Base-by-base conservation (phyloP, 768 basidiomycete genomes). In the Pisolithus sp. region DNA sequence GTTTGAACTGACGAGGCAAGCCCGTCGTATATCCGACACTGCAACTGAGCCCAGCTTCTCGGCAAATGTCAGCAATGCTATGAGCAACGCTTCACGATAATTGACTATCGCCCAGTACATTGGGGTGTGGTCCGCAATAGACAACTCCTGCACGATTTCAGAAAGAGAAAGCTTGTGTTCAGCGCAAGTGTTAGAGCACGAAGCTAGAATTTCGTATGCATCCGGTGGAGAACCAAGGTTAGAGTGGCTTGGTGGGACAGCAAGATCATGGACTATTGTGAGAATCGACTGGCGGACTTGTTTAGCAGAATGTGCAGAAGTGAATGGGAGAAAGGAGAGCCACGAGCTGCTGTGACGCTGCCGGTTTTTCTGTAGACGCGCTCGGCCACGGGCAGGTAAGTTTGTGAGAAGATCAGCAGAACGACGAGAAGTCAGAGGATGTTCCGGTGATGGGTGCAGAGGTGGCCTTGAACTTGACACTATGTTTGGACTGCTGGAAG, bases 21-120 rank as follows among this genome's bases (percentile, higher is more conserved):
- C 86, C 2, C 76, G 72, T 7, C 85, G 78, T 40, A 87, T 72
- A 23, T 90, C 88, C 5, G 75, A 75, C 9, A 81, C 70, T 1
- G 82, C 79, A 24, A 52, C 58, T 3, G 59, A 31, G 2, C 65
- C 59, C 9, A 79, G 58, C 7, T 76, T 76, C 0, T 73, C 46
- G 0, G 84, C 76, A 53, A 78, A 72, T 0, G 73, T 70, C 51
- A 89, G 67, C 10, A 88, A 66, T 0, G 77, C 75, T 20, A 80
- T 65, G 2, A 86, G 62, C 26, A 78, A 57, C 36, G 69, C 53
- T n/a, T 58, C 17, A 24, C 58, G 57, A 28, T 80, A 78, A 56
- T 67, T 54, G 40, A 65, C 55, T 9, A 67, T 46, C 21, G 65
- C 65, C 67, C 65, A 67, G 36, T 67, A 65, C 42, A 67, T 64